Evolutionary conservation across 1,139 yeast genomes (phyloP), one percentile per base, ranked within the genome.

Genomic region (Blastobotrys buckinghamii): DNA sequence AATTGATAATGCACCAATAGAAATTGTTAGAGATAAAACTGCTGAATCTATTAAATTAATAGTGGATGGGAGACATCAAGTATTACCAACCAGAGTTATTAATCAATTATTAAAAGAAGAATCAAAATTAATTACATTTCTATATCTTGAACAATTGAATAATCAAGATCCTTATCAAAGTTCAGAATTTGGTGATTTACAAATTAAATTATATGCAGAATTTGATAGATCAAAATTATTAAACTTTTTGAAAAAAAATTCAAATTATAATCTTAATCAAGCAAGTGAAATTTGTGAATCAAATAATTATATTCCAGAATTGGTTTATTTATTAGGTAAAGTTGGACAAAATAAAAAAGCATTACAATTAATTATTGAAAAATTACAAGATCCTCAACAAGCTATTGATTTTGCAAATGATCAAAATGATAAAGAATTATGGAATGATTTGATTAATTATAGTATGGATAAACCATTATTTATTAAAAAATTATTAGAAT

Each of bases 311-410:
- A 75, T 74, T 32, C 80, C 83, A 43, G 97, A 90, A 61, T 71
- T 88, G 44, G 95, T 92, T 0, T 89, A 81, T 59, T 67, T 92
- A 34, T 74, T 88, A 54, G 95, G 96, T 7, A 81, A 81, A 59
- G 82, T 86, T 29, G 98, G 98, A 1, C 86, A 86, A 55, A 81
- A 83, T 52, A 77, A 76, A 55, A 76, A 78, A 51, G 97, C 97
- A 0, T 68, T 92, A 57, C 75, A 74, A 53, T 71, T 92, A 47
- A 89, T 92, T 17, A 81, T 89, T 39, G 83, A 86, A 55, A 77
- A 85, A 56, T 67, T 89, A 47, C 76, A 82, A 49, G 94, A 90
- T 61, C 94, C 96, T 0, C 76, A 77, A 37, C 75, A 78, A 57
- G 97, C 97, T 0, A 85, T 92, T 33, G 77, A 75, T 16, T 92